These are phyloP conservation scores for Yamadazyma akitaensis DNA, from an alignment of 805 yeast genomes.

Conservation along the genomic window DNA sequence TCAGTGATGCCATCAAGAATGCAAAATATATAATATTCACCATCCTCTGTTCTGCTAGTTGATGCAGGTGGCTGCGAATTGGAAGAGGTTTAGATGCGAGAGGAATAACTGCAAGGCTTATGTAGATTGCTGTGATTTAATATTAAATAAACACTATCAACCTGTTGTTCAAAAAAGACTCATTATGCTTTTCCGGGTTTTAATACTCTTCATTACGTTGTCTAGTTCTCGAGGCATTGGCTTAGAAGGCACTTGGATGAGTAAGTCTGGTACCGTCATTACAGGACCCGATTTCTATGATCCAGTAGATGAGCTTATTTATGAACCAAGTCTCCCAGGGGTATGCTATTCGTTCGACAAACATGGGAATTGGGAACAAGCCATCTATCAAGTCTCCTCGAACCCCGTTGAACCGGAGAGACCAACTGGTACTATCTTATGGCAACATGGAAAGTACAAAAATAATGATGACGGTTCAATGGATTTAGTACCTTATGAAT, in stretches of 20 bases:
- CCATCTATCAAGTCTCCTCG: conserved; percentile 17
- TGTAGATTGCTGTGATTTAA: neutral
- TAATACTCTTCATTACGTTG: neutral
- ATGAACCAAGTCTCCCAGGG: conserved; percentile 21
- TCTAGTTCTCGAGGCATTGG: neutral
- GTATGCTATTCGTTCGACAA: conserved; percentile 19
- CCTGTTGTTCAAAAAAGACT: too few species aligned
- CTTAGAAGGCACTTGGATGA: conserved; percentile 21
- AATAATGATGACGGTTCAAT: conserved; percentile 11
- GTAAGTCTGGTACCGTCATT: conserved; percentile 17
- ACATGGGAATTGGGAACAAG: conserved; percentile 21
- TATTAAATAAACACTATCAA: too few species aligned
- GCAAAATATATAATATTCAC: too few species aligned
- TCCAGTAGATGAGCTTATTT: conserved; percentile 17
- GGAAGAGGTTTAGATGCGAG: neutral
- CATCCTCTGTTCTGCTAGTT: neutral
- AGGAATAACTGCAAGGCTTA: neutral
- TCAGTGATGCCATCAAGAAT: too few species aligned
- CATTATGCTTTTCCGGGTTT: neutral
- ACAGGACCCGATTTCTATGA: conserved; percentile 20
- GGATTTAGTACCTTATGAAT: conserved; percentile 13
- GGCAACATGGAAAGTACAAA: conserved; percentile 21
- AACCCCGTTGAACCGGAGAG: conserved; percentile 18
- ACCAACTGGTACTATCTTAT: conserved; percentile 17
- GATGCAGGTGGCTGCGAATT: neutral